Conservation (phyloP, 352 stramenopile species). For the Phytophthora idaei region DNA sequence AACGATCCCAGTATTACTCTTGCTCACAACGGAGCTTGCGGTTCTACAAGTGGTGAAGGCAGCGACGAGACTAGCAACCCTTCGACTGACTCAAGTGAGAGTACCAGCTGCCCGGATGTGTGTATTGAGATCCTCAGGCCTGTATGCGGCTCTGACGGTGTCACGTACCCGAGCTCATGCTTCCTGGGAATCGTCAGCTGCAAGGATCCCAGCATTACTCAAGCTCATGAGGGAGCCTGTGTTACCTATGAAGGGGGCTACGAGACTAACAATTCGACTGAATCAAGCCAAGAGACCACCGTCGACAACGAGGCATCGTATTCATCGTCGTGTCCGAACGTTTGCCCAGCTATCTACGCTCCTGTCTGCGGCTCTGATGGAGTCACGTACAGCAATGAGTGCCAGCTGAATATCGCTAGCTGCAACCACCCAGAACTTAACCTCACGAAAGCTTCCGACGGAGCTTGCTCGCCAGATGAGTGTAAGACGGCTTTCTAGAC, state of each 20-base stretch:
- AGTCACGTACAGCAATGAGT: conserved; percentile 43
- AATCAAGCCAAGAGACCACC: conserved; percentile 15
- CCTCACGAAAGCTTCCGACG: conserved; percentile 19
- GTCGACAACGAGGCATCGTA: conserved; percentile 1
- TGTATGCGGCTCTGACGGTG: conserved; percentile 39
- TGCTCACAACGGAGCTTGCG: conserved; percentile 40
- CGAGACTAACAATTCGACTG: background rate
- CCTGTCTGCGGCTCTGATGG: conserved; percentile 45
- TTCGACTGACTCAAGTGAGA: conserved; percentile 6
- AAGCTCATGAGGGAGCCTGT: conserved; percentile 45
- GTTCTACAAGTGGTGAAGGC: conserved; percentile 7
- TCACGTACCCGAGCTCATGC: conserved; percentile 40
- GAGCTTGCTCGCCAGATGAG: conserved; percentile 14
- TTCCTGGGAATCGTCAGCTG: conserved; percentile 23
- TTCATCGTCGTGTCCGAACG: conserved; percentile 17
- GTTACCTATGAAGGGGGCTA: conserved; percentile 9
- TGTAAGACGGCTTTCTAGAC: conserved; percentile 7
- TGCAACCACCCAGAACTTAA: conserved; percentile 30
- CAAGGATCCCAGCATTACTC: conserved; percentile 29
- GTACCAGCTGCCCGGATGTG: conserved; percentile 9
- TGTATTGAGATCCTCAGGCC: conserved; percentile 28
- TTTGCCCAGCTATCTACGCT: conserved; percentile 34
- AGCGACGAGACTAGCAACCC: conserved; percentile 1
- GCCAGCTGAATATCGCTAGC: conserved; percentile 26
- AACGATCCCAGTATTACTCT: conserved; percentile 33